Evolutionary conservation across 257 asterid genomes (phyloP), one percentile per base, ranked within the genome.

Genomic region (Nicotiana obtusifolia): DNA sequence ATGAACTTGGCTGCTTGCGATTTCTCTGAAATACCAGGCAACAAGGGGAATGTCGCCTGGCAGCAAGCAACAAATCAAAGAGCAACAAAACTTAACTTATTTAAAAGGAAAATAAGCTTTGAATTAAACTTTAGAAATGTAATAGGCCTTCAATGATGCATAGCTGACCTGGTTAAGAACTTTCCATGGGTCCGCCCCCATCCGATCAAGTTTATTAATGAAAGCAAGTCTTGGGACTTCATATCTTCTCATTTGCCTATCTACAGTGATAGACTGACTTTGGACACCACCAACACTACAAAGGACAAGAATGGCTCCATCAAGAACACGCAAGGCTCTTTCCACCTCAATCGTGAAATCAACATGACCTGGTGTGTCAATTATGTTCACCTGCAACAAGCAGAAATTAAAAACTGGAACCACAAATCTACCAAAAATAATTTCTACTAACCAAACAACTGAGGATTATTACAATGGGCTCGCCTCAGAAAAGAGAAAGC

Each of bases 251-350:
- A 96, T 96, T 87, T 96, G 99, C 90, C 99, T 88, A 84, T 96
- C 99, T 82, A 96, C 99, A 4, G 99, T 96, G 62, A 96, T 96
- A 47, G 98, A 96, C 86, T 96, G 98, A 90, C 99, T 96, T 88
- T 96, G 99, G 41, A 96, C 99, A 81, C 99, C 99, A 81, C 99
- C 99, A 86, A 96, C 99, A 81, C 97, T 91, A 88, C 99, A 96
- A 69, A 96, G 91, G 64, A 96, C 99, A 71, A 96, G 97, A 88
- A 96, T 83, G 66, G 99, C 99, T 33, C 99, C 98, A 89, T 96
- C 99, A 81, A 96, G 97, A 22, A 96, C 99, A 84, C 97, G 97
- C 82, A 96, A 88, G 85, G 99, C 99, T 89, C 99, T 92, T 91
- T 96, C 99, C 73, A 96, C 99, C 89, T 96, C 99, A 64, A 96